Conservation (phyloP, 306 rosid species). For the Amphicarpaea edgeworthii region DNA sequence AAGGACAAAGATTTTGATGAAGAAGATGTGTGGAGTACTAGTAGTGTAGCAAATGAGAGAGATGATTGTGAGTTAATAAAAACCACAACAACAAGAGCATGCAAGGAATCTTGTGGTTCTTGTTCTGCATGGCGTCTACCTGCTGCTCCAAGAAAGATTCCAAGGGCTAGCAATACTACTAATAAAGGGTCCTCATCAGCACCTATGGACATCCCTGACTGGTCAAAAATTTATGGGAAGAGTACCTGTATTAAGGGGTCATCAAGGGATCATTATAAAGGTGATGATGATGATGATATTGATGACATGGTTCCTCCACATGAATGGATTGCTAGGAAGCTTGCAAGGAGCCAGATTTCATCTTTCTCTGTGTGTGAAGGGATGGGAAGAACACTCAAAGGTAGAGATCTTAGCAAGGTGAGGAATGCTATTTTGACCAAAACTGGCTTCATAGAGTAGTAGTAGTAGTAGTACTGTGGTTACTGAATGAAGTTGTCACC, state of each 20-base stretch:
- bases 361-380: slow-evolving; percentile 97
- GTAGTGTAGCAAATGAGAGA: slow-evolving; percentile 39
- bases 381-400: slow-evolving; percentile 87
- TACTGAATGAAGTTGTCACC: background rate
- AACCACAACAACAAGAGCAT: slow-evolving; percentile 34
- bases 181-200: slow-evolving; percentile 72
- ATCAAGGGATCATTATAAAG: slow-evolving; percentile 21
- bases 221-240: slow-evolving; percentile 86
- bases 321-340: slow-evolving; percentile 93
- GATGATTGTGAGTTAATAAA: slow-evolving; percentile 46
- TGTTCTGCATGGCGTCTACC: slow-evolving; percentile 63
- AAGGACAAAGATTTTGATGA: slow-evolving; percentile 68
- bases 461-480: no score
- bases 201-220: slow-evolving; percentile 81
- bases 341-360: slow-evolving; percentile 87
- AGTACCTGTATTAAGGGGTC: slow-evolving; percentile 48
- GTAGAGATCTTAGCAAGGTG: slow-evolving; percentile 95
- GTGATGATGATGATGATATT: slow-evolving; percentile 49
- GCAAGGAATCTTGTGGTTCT: slow-evolving; percentile 48
- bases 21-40: slow-evolving; percentile 64
- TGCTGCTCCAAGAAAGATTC: slow-evolving; percentile 61
- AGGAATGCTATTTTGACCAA: slow-evolving; percentile 81
- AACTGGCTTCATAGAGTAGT: slow-evolving; percentile 92
- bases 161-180: slow-evolving; percentile 46
- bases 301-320: slow-evolving; percentile 87